Percentiles rank a stretch among this genome's conserved stretches.
These are phyloP conservation scores for Kwoniella mangroviensis DNA, from an alignment of 768 basidiomycete species.

Conservation along the genomic window DNA sequence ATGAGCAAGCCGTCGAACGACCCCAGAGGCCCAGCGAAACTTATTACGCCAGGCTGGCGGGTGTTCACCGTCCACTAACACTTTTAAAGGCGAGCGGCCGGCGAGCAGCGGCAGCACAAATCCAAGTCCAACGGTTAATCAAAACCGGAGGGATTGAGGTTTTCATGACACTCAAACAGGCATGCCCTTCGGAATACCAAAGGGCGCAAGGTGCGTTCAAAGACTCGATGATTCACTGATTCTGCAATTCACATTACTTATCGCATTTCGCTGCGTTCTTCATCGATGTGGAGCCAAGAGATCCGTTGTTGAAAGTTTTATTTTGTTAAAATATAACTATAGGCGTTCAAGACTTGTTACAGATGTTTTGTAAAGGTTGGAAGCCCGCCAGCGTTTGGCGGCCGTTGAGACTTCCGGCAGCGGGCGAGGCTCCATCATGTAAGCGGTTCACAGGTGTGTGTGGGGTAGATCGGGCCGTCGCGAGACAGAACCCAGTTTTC, in stretches of 20 bases:
- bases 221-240: conserved; percentile 54
- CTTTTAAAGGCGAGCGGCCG: conserved; percentile 66
- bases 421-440: conserved; percentile 5
- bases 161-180: conserved; percentile 69
- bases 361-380: conserved; percentile 33
- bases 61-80: conserved; percentile 58
- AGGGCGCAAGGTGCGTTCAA: conserved; percentile 77
- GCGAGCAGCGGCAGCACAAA: conserved; percentile 63
- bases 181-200: conserved; percentile 72
- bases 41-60: conserved; percentile 62
- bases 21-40: conserved; percentile 47
- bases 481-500: conserved; percentile 56
- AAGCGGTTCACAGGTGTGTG: conserved; percentile 63
- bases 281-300: conserved; percentile 80
- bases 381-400: not conserved
- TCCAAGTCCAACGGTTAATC: conserved; percentile 30
- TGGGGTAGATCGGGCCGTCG: conserved; percentile 61
- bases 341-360: conserved; percentile 40
- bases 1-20: conserved; percentile 21
- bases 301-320: conserved; percentile 68
- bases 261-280: conserved; percentile 79
- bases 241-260: conserved; percentile 83
- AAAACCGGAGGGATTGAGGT: conserved; percentile 44
- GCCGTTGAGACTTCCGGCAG: conserved; percentile 3
- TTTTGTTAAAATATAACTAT: conserved; percentile 46